Percentiles rank a stretch among this genome's conserved stretches.
Conservation (phyloP, 768 basidiomycete species). For the Hydnomerulius pinastri region DNA sequence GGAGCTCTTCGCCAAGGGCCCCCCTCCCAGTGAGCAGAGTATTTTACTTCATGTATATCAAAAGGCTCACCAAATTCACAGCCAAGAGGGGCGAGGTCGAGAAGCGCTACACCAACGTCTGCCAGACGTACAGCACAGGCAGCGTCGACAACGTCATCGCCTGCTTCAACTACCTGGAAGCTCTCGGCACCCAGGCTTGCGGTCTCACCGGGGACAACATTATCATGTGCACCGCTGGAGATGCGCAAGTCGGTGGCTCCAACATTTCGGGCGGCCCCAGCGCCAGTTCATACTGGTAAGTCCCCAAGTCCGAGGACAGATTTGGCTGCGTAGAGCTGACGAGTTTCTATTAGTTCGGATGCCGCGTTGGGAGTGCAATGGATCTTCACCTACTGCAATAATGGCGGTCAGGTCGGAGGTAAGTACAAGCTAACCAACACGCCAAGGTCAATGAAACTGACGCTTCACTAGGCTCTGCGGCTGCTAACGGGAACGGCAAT, state of each 20-base stretch:
- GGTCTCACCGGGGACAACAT: background rate
- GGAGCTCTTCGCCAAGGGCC: no score
- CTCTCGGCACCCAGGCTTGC: no score
- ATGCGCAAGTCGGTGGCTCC: background rate
- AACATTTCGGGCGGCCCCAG: background rate
- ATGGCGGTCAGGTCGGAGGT: background rate
- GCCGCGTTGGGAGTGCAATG: background rate
- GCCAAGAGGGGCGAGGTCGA: no score
- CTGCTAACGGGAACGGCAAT: background rate
- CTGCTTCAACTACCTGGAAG: no score
- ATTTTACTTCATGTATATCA: no score
- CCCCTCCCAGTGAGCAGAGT: no score
- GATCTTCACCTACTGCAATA: background rate
- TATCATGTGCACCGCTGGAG: background rate
- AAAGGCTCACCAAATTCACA: no score
- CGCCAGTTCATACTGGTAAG: background rate
- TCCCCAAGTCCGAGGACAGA: background rate
- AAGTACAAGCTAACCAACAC: background rate
- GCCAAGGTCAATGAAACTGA: background rate
- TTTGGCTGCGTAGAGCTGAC: background rate
- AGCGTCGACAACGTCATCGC: no score
- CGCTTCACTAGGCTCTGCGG: background rate
- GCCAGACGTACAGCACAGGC: no score
- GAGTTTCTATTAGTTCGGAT: background rate
- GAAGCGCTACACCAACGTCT: no score